A percentile compares a stretch with the other conserved stretches of the same genome.
phyloP scores from a whole-genome alignment of 805 yeast species.

The Grigorovia humatica region DNA sequence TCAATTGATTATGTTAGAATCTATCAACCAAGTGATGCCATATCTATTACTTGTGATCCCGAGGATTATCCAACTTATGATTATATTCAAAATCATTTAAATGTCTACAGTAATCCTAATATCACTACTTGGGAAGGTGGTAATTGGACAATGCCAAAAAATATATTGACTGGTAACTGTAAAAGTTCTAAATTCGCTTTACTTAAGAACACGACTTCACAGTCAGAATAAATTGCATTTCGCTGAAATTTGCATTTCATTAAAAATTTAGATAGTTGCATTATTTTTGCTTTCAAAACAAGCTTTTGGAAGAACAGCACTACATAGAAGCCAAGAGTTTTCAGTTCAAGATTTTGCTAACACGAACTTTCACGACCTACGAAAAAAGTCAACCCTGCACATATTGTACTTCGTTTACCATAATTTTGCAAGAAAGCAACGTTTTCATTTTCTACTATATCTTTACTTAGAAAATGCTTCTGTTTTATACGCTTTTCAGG shows the following conservation, averaged over 20 bases:
- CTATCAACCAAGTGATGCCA: conserved; percentile 69
- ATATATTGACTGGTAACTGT: conserved; percentile 45
- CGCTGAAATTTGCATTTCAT: not conserved
- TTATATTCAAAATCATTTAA: conserved; percentile 61
- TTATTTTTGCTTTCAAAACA: not conserved
- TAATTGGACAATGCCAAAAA: conserved; percentile 63
- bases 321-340: too few relatives aligned
- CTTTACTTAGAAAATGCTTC: not conserved
- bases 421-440: not conserved
- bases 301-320: not conserved
- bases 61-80: conserved; percentile 72
- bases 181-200: conserved; percentile 10
- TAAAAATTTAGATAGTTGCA: not conserved
- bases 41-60: conserved; percentile 77
- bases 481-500: not conserved
- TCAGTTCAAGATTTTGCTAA: too few relatives aligned
- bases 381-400: too few relatives aligned
- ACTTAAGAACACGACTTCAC: not conserved
- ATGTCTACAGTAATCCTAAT: conserved; percentile 62
- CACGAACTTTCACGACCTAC: too few relatives aligned
- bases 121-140: conserved; percentile 65
- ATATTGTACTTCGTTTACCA: too few relatives aligned
- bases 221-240: not conserved
- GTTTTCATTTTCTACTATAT: not conserved
- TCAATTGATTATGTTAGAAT: conserved; percentile 77